Evolutionary conservation across 176 grass and related monocot species (phyloP), one percentile per base, ranked within the genome.

Genomic region (Cocos nucifera): DNA sequence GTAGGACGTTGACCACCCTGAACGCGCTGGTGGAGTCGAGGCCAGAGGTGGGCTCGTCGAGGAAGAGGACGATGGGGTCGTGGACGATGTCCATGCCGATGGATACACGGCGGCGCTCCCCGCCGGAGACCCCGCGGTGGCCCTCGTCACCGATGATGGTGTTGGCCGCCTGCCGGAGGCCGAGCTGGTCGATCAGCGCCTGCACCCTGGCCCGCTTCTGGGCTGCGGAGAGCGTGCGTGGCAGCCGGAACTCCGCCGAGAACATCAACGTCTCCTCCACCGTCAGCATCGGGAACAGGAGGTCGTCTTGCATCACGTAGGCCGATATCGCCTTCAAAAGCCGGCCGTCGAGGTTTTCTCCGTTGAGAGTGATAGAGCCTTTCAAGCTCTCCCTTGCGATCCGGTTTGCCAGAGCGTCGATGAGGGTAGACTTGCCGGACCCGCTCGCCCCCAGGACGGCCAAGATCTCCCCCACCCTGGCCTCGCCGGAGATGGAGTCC

Each of bases 141-240:
- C 83, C 83, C 72, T 96, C 87, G 68, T 96, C 92, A 49, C 92
- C 92, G 59, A 96, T 96, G 77, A 96, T 96, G 66, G 92, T 96
- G 63, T 84, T 57, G 17, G 80, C 86, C 0, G 92, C 83, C 0
- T 54, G 49, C 54, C 83, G 68, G 60, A 90, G 86, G 12, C 86
- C 92, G 18, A 96, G 86, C 73, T 96, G 92, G 17, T 96, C 83
- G 63, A 96, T 87, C 49, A 96, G 83, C 66, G 78, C 61, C 22
- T 85, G 86, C 65, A 96, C 86, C 19, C 92, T 86, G 5, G 75
- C 61, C 64, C 85, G 75, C 72, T 96, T 96, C 80, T 90, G 87
- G 49, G 83, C 71, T 1, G 78, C 49, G 1, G 86, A 75, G 53
- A 96, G 71, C n/a, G 54, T 49, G 10, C 83, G 69, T 24, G 92